These are phyloP conservation scores for Malus asiatica DNA, from an alignment of 306 rosid genomes.

Conservation along the genomic window DNA sequence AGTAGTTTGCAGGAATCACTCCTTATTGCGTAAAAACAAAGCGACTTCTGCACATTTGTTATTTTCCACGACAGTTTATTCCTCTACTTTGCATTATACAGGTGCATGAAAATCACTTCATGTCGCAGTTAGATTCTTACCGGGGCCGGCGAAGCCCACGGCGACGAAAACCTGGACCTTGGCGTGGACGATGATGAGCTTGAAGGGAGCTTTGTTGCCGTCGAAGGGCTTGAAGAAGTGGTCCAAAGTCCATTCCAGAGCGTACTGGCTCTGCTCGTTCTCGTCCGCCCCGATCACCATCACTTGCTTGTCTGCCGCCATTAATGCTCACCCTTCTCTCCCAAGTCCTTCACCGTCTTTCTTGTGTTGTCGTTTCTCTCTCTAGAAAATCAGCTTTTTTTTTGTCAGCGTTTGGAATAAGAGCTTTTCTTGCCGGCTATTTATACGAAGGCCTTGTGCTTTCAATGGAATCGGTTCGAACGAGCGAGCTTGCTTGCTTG, in stretches of 20 bases:
- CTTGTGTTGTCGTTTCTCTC: not conserved
- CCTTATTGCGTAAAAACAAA: too few species aligned
- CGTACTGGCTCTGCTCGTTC: slow-evolving; percentile 48
- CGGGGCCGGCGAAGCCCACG: slow-evolving; percentile 68
- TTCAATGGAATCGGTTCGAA: not conserved
- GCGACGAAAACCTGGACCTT: slow-evolving; percentile 34
- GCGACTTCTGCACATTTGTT: too few species aligned
- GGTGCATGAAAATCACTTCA: not conserved
- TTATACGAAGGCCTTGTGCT: not conserved
- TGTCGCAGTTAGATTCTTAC: slow-evolving; percentile 10
- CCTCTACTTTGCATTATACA: too few species aligned
- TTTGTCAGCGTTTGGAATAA: not conserved
- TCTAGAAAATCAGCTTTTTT: not conserved
- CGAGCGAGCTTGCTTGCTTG: not conserved
- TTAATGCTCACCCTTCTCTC: not conserved
- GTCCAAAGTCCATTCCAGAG: slow-evolving; percentile 57
- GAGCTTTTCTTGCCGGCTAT: not conserved
- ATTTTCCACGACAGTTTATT: too few species aligned
- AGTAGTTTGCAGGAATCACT: too few species aligned
- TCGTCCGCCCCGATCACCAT: slow-evolving; percentile 70
- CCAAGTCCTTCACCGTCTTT: not conserved
- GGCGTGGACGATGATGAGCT: slow-evolving; percentile 55
- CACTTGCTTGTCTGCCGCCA: slow-evolving; percentile 50
- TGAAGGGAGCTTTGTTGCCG: slow-evolving; percentile 23
- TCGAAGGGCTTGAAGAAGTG: slow-evolving; percentile 30